Base-by-base conservation (phyloP, 2,329 filamentous ascomycete genomes). In the Zasmidium citrigriseum region DNA sequence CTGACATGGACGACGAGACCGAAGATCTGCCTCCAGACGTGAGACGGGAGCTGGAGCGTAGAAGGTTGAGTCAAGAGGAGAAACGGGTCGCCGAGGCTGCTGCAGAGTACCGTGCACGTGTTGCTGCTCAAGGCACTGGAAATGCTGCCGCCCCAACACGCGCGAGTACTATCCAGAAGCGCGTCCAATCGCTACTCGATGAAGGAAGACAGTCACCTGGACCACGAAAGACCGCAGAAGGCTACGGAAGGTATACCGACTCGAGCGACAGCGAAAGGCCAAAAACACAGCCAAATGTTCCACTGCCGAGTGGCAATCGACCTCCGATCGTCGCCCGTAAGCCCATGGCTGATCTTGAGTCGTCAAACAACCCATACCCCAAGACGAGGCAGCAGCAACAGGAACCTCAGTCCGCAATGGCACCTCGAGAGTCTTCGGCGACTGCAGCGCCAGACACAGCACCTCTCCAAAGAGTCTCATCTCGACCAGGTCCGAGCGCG, bases 141-240 rank as follows among this genome's bases (percentile, higher is more conserved):
- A 80, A 78, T 46, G 76, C 52, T 9, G 81, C 73, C 83, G 81
- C n/a, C 80, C 82, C 49, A 76, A 85, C 85, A 14, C 82, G 87
- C 45, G 91, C 92, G 18, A 84, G 87, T n/a, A 90, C 88, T 23
- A 99, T 99, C 67, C 92, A 98, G 72, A 92, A 90, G 70, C 88
- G 93, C 63, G 91, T 99, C 55, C 90, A 96, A 77, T 91, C 86
- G 51, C 80, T 98, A 51, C 78, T 99, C 16, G 88, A 87, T 60
- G 93, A 97, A 69, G 91, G 89, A 44, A 85, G 86, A 44, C 64
- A 67, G 54, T 67, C 86, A 81, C 80, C 85, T 4, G 76, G 81
- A 0, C 72, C 82, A 1, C 76, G 78, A 14, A 83, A 85, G 24
- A 96, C 91, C 0, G 93, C 93, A 0, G 88, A 93, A 63, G 93